A percentile compares a stretch with the other conserved stretches of the same genome.
Conservation (phyloP, 1,284 basidiomycete genomes). For the Tilletia caries region DNA sequence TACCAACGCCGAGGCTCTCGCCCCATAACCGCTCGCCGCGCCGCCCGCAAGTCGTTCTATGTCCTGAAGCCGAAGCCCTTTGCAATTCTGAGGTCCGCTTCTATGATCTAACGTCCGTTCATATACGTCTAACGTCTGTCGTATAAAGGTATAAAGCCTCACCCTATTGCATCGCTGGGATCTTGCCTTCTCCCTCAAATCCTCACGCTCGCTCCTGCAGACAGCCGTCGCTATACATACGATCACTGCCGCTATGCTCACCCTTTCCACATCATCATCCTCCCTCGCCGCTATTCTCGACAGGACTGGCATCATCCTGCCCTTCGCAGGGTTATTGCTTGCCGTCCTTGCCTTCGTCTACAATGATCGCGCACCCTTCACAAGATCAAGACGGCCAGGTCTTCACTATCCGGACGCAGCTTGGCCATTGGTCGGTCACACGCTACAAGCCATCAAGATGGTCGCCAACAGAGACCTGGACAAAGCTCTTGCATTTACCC, state of each 20-base stretch:
- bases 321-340: slow-evolving; percentile 49
- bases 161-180: too few species aligned
- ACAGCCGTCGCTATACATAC: too few species aligned
- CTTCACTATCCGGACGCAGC: background rate
- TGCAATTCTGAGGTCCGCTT: too few species aligned
- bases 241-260: slow-evolving; percentile 56
- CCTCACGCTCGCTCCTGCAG: too few species aligned
- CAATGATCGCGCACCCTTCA: slow-evolving; percentile 13
- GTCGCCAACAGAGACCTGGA: background rate
- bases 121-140: too few species aligned
- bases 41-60: too few species aligned
- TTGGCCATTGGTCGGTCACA: slow-evolving; percentile 14
- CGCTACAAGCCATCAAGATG: slow-evolving; percentile 8
- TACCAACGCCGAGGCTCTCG: too few species aligned
- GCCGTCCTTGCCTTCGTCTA: slow-evolving; percentile 39
- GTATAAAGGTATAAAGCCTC: too few species aligned
- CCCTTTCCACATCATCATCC: slow-evolving; percentile 57
- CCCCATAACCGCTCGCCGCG: too few species aligned
- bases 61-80: too few species aligned
- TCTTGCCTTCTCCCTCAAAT: too few species aligned
- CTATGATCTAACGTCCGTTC: too few species aligned
- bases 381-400: background rate
- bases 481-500: background rate
- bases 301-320: slow-evolving; percentile 54
- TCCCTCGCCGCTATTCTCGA: slow-evolving; percentile 51